Conservation (phyloP, 352 stramenopile genomes). For the Phytopythium aichiense region DNA sequence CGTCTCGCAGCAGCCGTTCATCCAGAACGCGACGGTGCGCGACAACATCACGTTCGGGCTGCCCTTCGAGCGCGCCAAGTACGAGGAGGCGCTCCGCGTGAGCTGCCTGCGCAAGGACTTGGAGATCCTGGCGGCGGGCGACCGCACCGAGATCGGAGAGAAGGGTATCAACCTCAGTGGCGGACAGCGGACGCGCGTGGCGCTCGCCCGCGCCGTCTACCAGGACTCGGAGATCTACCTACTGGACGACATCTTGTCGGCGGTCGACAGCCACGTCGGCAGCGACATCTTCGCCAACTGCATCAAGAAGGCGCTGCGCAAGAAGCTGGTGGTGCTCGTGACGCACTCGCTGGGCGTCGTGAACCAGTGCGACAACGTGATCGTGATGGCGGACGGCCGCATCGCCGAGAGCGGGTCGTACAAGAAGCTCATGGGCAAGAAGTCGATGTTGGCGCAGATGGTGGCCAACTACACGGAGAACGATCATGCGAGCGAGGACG, state of each 20-base stretch:
- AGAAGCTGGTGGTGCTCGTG: slow-evolving; percentile 93
- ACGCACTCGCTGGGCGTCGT: slow-evolving; percentile 76
- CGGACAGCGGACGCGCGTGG: slow-evolving; percentile 93
- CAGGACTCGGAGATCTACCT: slow-evolving; percentile 93
- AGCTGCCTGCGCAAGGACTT: slow-evolving; percentile 86
- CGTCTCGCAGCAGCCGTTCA: slow-evolving; percentile 95
- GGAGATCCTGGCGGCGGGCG: slow-evolving; percentile 86
- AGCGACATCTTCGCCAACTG: slow-evolving; percentile 94
- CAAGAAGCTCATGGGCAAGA: slow-evolving; percentile 52
- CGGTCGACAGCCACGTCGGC: slow-evolving; percentile 96
- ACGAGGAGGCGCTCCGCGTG: slow-evolving; percentile 56
- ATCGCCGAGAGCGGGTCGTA: slow-evolving; percentile 57
- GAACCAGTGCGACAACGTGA: slow-evolving; percentile 52
- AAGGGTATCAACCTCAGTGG: slow-evolving; percentile 97
- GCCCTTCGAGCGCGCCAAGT: slow-evolving; percentile 56
- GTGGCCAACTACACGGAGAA: slow-evolving; percentile 61
- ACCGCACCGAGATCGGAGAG: slow-evolving; percentile 97
- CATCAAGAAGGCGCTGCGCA: slow-evolving; percentile 80
- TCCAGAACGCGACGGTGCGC: slow-evolving; percentile 95
- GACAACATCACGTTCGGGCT: slow-evolving; percentile 97
- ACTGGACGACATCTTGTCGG: slow-evolving; percentile 95
- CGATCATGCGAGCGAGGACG: slow-evolving; percentile 43
- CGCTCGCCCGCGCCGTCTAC: slow-evolving; percentile 94
- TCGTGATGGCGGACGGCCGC: slow-evolving; percentile 50
- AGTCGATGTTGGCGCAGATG: slow-evolving; percentile 52